These are phyloP conservation scores for Boletus tomentosulus DNA, from an alignment of 768 basidiomycete genomes.

Conservation along the genomic window DNA sequence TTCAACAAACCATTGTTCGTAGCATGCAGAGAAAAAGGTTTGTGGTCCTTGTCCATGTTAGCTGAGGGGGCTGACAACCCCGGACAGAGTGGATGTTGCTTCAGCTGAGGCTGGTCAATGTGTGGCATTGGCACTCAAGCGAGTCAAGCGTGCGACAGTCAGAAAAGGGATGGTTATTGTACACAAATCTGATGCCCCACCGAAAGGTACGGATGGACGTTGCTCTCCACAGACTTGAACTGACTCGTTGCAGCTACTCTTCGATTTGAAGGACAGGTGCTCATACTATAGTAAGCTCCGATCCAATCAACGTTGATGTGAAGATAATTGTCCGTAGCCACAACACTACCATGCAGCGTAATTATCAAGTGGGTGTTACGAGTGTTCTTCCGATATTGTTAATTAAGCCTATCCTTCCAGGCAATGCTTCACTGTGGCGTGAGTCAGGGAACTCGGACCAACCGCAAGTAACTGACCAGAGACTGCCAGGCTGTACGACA, in stretches of 20 bases:
- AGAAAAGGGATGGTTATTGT: slow-evolving; percentile 95
- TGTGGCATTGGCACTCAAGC: slow-evolving; percentile 89
- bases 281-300: slow-evolving; percentile 81
- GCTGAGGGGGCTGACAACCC: slow-evolving; percentile 1
- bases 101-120: slow-evolving; percentile 94
- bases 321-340: slow-evolving; percentile 46
- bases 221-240: background rate
- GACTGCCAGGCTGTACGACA: slow-evolving; percentile 74
- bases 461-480: slow-evolving; percentile 1
- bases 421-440: slow-evolving; percentile 94
- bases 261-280: slow-evolving; percentile 88
- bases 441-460: slow-evolving; percentile 22
- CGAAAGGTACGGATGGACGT: slow-evolving; percentile 50
- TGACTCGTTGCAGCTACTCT: slow-evolving; percentile 52
- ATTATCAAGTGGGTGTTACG: slow-evolving; percentile 68
- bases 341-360: slow-evolving; percentile 88
- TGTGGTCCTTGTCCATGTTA: slow-evolving; percentile 12
- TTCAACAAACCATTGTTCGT: slow-evolving; percentile 73
- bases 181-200: slow-evolving; percentile 71
- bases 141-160: slow-evolving; percentile 73
- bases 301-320: background rate
- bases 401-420: slow-evolving; percentile 28
- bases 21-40: slow-evolving; percentile 93
- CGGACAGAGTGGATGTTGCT: slow-evolving; percentile 65
- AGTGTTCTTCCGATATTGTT: background rate